Base-by-base conservation (phyloP, 1,284 basidiomycete genomes). In the Ceratobasidium sp. region DNA sequence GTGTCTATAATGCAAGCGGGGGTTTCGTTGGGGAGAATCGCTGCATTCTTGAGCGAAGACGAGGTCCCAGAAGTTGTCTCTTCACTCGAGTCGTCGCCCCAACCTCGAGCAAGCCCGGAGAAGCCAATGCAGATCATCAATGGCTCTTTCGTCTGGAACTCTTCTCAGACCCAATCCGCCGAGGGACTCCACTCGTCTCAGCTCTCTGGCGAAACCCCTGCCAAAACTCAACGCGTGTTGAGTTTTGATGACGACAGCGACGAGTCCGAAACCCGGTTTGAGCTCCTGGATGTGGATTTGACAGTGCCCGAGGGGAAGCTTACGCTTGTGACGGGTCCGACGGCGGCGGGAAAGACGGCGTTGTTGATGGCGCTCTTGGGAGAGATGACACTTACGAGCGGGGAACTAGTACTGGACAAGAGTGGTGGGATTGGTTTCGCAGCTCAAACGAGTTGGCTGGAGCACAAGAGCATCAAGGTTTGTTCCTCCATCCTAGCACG, bases 381-480 rank as follows among this genome's bases (percentile, higher is more conserved):
- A 12, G 91, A 92, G 82, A 87, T 92, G 87, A 92, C 90, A 0
- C 82, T 87, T 16, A 81, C 48, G 18, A n/a, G 7, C n/a, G 59
- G 59, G 27, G 50, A 66, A 46, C 38, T 78, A 1, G 86, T 93
- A 3, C 90, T 94, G 83, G 86, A 88, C 33, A 85, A 90, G 33
- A 91, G 93, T 0, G 92, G 95, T 81, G 87, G 91, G 8, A 91
- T 96, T 44, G 94, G 96, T 0, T 97, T 96, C 83, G 86, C 86
- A 60, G 91, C 94, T 0, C 96, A 98, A 84, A 89, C 91, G 0
- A 92, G 96, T 0, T 98, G 95, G 95, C 87, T 98, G 23, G 86
- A 89, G 77, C 87, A 81, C 44, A 75, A 77, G 46, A 73, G 55
- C 54, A 70, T 77, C 50, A 77, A 48, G 55, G 62, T 62, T 35